Conservation (phyloP, 2,329 filamentous ascomycete genomes). For the Zasmidium cellare region DNA sequence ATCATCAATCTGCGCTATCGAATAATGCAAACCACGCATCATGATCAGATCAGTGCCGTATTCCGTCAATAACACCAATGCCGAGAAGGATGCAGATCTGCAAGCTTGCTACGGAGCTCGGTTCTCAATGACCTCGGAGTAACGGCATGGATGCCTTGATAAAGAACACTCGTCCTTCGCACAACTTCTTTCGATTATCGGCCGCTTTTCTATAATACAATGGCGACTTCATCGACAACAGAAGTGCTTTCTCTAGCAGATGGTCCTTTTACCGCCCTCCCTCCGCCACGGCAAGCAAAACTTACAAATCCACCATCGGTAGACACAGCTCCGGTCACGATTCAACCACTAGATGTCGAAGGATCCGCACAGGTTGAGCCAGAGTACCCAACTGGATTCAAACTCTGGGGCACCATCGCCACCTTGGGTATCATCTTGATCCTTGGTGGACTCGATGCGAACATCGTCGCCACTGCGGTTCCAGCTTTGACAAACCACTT, state of each 20-base stretch:
- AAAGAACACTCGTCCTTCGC: no score
- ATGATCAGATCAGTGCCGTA: no score
- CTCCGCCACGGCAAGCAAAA: not conserved
- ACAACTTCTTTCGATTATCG: no score
- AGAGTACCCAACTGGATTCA: constrained; percentile 18
- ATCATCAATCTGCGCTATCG: no score
- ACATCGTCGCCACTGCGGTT: constrained; percentile 41
- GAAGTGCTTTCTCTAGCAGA: not conserved
- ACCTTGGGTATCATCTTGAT: constrained; percentile 14
- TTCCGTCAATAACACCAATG: no score
- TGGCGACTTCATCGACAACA: not conserved
- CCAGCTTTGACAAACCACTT: constrained; percentile 50
- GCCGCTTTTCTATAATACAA: not conserved
- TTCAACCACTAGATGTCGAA: not conserved
- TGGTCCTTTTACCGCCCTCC: not conserved
- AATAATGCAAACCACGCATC: no score
- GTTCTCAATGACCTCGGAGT: no score
- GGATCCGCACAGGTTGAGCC: not conserved
- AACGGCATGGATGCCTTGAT: no score
- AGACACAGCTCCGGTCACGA: not conserved
- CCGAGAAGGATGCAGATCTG: no score
- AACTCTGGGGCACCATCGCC: constrained; percentile 15
- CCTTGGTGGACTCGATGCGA: constrained; percentile 18
- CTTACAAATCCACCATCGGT: not conserved
- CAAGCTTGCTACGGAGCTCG: no score